Base-by-base conservation (phyloP, 768 basidiomycete species). In the Rhodotorula sphaerocarpa region DNA sequence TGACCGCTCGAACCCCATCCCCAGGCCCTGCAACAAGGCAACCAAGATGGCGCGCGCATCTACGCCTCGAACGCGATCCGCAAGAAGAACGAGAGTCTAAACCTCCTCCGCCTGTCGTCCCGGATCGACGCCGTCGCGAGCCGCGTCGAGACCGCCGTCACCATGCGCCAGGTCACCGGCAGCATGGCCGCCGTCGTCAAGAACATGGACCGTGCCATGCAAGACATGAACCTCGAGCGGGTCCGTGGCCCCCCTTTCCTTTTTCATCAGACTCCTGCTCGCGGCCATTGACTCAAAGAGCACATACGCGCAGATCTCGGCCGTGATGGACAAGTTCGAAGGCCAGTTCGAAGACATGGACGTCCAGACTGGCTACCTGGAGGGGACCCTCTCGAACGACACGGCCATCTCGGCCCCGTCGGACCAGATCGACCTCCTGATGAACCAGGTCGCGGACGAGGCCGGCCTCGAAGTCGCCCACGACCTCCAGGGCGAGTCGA, bases 291-390 rank as follows among this genome's bases (percentile, higher is more conserved):
- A 18, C 48, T 25, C 31, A 20, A 39, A 9, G 36, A 16, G 36
- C 43, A 44, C 12, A 18, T 33, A 42, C n/a, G 18, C 52, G 12
- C 74, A 96, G 93, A 97, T 99, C 73, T 93, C 95, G 18, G 76
- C 89, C 57, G 90, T 99, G 39, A 97, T 99, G 95, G 95, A 97
- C 79, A 97, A 91, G 78, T 99, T 99, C 76, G 95, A 99, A 75
- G 69, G 84, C 9, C 93, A 97, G 70, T 97, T 97, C 78, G 80
- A 89, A 42, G 95, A 97, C 75, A 83, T 99, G 25, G 95, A 97
- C 74, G 95, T 99, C 11, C 93, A 97, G 75, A 93, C 95, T 23
- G 87, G 85, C 9, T 92, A 93, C 77, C 93, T 99, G 90, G 95
- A 97, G 73, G 88, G 90, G 62, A 86, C 91, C 43, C 96, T 99